Evolutionary conservation across 768 basidiomycete genomes (phyloP), one percentile per base, ranked within the genome.

Genomic region (Boletus pseudopeckii): DNA sequence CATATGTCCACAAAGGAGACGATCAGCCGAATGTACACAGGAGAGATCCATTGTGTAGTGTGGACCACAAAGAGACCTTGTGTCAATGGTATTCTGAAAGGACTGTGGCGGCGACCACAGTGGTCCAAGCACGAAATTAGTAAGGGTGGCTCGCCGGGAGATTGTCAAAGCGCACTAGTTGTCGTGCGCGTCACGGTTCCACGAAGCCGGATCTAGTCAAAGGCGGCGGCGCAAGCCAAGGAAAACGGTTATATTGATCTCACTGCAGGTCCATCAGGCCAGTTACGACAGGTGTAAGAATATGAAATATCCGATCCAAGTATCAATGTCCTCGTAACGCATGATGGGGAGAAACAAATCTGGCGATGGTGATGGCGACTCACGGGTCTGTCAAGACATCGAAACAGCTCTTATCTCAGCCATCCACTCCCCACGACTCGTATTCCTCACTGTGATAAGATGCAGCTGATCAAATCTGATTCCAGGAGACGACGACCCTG

Each of bases 391-490:
- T 63, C 59, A 63, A 39, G 45, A 34, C 42, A 47, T 41, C 28
- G 26, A 49, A 38, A 68, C 57, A 22, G 62, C 66, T 45, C 56
- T 55, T 39, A 67, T 56, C 47, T 67, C 66, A 10, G 66, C 62
- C 52, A 57, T 51, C 66, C 66, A 67, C 43, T 68, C 66, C 33
- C 64, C 66, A 15, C 46, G 40, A 45, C 66, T 66, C 32, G 64
- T 68, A 40, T 64, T 64, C 50, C 66, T 61, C 22, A 67, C 59
- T 18, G 58, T 54, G 44, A 68, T 56, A 13, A 67, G 57, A 10
- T 60, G 64, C 28, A 67, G 44, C 11, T 68, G 61, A 11, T 65
- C 54, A 20, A 59, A 67, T 17, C 39, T 55, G 52, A 68, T 64
- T 30, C 62, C 66, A 24, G 47, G 50, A 13, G 54, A 44, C 14